phyloP scores from a whole-genome alignment of 495 filamentous ascomycete genomes.

The Staphylotrichum tortipilum region DNA sequence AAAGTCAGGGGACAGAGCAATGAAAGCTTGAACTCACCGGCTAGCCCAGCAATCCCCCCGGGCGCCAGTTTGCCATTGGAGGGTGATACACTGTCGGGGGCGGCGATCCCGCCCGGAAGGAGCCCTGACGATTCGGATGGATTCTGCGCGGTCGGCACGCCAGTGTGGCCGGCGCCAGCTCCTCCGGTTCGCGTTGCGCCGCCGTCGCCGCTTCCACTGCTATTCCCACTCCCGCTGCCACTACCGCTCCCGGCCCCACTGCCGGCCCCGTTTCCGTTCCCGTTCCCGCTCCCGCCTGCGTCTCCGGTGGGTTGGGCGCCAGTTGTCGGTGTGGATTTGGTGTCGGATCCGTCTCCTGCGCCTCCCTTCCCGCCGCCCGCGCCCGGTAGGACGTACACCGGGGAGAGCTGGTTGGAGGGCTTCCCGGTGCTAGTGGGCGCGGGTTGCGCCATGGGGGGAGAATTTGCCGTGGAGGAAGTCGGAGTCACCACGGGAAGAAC shows the following conservation, averaged over 20 bases:
- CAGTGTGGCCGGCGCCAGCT: no score
- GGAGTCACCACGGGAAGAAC: no score
- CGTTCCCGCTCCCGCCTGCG: neutral
- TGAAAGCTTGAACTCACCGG: constrained; percentile 1
- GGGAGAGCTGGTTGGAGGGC: neutral
- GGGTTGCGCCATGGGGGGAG: neutral
- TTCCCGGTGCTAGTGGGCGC: neutral
- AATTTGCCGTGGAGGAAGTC: neutral
- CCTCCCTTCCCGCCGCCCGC: neutral
- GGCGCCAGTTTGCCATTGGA: neutral
- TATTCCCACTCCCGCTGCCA: no score
- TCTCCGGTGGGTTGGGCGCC: no score
- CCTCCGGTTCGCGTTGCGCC: neutral
- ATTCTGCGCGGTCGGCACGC: neutral
- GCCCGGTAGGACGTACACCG: neutral
- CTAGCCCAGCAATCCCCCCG: constrained; percentile 9
- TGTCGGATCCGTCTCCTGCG: neutral
- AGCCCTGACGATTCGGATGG: no score
- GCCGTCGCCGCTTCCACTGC: neutral
- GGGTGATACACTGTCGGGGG: neutral
- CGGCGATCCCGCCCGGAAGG: no score
- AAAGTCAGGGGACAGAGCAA: neutral
- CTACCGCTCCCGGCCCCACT: no score
- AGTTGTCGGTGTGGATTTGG: no score
- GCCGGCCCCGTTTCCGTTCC: neutral